A percentile compares a stretch with the other conserved stretches of the same genome.
These are phyloP conservation scores for Plasmodium cynomolgi DNA, from an alignment of 169 alveolate genomes.

Conservation along the genomic window DNA sequence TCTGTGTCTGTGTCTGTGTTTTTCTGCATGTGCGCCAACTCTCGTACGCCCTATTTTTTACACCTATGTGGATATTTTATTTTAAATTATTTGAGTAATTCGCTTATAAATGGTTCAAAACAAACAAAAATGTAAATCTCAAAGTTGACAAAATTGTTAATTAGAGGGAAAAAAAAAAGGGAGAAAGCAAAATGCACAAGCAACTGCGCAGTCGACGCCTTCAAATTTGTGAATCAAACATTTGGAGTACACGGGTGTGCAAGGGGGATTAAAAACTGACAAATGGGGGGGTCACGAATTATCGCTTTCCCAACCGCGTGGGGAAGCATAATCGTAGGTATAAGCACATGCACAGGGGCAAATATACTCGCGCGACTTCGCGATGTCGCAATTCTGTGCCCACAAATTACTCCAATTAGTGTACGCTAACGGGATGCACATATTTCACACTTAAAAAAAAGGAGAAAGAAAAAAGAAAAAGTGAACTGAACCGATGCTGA, in stretches of 20 bases:
- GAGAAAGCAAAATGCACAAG: neutral
- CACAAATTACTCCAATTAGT: neutral
- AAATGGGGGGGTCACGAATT: neutral
- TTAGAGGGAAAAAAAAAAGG: neutral
- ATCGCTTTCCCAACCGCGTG: neutral
- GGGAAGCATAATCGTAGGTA: neutral
- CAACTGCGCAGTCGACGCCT: neutral
- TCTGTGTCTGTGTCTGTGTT: neutral
- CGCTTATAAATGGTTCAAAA: neutral
- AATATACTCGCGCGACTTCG: neutral
- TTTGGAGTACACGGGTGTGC: neutral
- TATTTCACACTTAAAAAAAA: neutral
- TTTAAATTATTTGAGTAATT: conserved; percentile 1
- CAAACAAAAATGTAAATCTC: neutral
- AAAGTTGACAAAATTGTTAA: conserved; percentile 12
- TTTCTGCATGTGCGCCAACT: neutral
- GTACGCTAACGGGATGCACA: neutral
- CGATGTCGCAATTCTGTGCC: neutral
- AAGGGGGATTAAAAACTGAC: neutral
- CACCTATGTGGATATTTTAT: neutral
- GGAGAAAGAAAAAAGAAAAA: neutral
- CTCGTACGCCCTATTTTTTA: neutral
- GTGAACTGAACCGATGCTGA: neutral
- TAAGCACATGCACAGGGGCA: neutral
- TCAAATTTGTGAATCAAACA: neutral